Base-by-base conservation (phyloP, 805 yeast genomes). In the Yarrowia divulgata region DNA sequence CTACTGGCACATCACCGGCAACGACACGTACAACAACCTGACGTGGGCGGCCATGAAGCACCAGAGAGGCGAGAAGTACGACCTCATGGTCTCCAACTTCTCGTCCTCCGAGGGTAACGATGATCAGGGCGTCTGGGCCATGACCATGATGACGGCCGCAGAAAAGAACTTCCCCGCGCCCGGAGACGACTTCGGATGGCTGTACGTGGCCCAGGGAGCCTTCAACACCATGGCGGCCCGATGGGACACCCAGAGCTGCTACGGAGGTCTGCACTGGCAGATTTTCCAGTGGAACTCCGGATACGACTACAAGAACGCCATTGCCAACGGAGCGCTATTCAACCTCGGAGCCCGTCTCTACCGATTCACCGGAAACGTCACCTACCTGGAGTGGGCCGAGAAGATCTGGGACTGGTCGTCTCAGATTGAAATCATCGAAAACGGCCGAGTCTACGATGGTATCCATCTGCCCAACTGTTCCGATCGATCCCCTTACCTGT, bases 101-200 rank as follows among this genome's bases (percentile, higher is more conserved):
- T 84, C 92, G 12, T 84, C 89, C 9, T 88, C 95, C 1, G 97
- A 91, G 79, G 97, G 97, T 78, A 91, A 91, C 76, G 97, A 91
- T 82, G 97, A 91, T 82, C 97, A 91, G 79, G 97, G 91, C 0
- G 90, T 92, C 76, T 91, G 97, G 97, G 97, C 97, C 0, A 81
- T 92, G 57, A 89, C 95, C 1, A 95, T 83, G 1, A 88, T 91
- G 90, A 87, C 85, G 18, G 97, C 97, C 1, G 89, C 92, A 1
- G 97, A 91, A 76, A 85, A 90, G 75, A 90, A 90, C 79, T 92
- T 92, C 79, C 82, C 90, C 7, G 90, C 90, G 74, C 93, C 93
- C 0, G 81, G 85, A 78, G 70, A 73, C 0, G 82, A 79, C 42
- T 79, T 85, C 37, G 85, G 85, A 72, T 91, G 97, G 97, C 82